phyloP scores from a whole-genome alignment of 1,284 basidiomycete species.

The Marasmius oreades region DNA sequence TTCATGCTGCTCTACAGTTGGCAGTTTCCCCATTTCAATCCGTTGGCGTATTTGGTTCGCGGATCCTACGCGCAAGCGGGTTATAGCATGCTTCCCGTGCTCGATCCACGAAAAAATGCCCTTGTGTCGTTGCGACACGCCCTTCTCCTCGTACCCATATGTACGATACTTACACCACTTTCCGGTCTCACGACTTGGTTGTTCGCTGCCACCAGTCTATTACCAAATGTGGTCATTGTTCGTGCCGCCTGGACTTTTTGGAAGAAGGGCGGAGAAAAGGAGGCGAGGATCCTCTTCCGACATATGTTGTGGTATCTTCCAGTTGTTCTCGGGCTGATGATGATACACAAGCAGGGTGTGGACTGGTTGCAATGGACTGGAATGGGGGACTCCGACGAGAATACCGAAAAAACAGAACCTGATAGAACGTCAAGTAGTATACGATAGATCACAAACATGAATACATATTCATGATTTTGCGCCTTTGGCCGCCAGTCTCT shows the following conservation, averaged over 20 bases:
- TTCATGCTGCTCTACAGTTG: constrained; percentile 89
- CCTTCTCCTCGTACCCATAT: constrained; percentile 75
- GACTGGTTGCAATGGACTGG: constrained; percentile 66
- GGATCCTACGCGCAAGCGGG: constrained; percentile 91
- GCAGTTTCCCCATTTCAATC: constrained; percentile 99
- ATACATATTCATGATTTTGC: constrained; percentile 7
- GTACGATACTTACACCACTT: constrained; percentile 78
- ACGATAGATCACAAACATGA: neutral
- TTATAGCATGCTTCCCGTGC: constrained; percentile 90
- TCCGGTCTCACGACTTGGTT: constrained; percentile 86
- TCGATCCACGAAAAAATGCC: constrained; percentile 80
- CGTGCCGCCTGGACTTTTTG: constrained; percentile 78
- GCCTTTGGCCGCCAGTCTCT: constrained; percentile 41
- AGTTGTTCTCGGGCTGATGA: constrained; percentile 87
- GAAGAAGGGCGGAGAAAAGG: constrained; percentile 70
- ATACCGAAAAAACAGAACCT: neutral
- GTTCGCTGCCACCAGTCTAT: constrained; percentile 77
- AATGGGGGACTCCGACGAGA: constrained; percentile 18
- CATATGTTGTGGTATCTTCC: constrained; percentile 92
- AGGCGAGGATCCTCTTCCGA: constrained; percentile 79
- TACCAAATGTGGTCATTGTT: constrained; percentile 76
- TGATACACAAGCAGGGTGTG: constrained; percentile 86
- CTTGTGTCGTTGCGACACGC: constrained; percentile 86
- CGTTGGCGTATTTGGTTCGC: constrained; percentile 86
- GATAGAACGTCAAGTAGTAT: neutral